phyloP scores from a whole-genome alignment of 1,139 yeast species.

The Protomyces lactucae-debilis region DNA sequence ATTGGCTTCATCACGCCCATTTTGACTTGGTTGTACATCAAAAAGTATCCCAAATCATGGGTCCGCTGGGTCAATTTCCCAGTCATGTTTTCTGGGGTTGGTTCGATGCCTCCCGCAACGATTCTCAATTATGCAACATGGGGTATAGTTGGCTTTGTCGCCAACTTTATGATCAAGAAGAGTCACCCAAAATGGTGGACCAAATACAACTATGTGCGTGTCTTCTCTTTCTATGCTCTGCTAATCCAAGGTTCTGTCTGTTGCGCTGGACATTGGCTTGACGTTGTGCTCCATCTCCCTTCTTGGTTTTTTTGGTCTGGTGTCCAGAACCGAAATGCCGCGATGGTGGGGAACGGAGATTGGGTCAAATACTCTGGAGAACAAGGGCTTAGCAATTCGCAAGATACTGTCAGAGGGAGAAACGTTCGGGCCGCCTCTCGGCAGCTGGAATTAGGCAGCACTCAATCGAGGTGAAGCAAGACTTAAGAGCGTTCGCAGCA shows the following conservation, averaged over 20 bases:
- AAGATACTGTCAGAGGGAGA: conserved; percentile 38
- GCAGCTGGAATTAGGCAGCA: not conserved
- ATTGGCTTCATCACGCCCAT: conserved; percentile 50
- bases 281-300: conserved; percentile 43
- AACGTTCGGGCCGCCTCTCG: conserved; percentile 41
- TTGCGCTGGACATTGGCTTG: conserved; percentile 55
- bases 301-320: conserved; percentile 44
- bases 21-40: conserved; percentile 41
- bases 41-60: conserved; percentile 22
- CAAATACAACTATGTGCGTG: conserved; percentile 8
- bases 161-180: conserved; percentile 50
- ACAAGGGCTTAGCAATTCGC: conserved; percentile 36
- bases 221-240: not conserved
- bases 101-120: conserved; percentile 53
- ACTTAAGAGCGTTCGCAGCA: too few relatives aligned
- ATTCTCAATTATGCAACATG: conserved; percentile 49
- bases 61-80: conserved; percentile 49
- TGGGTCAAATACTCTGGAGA: conserved; percentile 37
- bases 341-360: conserved; percentile 53
- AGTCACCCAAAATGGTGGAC: conserved; percentile 60
- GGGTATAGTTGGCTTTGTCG: conserved; percentile 48
- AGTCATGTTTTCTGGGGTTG: conserved; percentile 50
- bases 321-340: conserved; percentile 38
- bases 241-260: conserved; percentile 46
- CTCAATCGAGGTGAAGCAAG: too few relatives aligned